phyloP scores from a whole-genome alignment of 495 filamentous ascomycete genomes.

The Annulohypoxylon bovei region DNA sequence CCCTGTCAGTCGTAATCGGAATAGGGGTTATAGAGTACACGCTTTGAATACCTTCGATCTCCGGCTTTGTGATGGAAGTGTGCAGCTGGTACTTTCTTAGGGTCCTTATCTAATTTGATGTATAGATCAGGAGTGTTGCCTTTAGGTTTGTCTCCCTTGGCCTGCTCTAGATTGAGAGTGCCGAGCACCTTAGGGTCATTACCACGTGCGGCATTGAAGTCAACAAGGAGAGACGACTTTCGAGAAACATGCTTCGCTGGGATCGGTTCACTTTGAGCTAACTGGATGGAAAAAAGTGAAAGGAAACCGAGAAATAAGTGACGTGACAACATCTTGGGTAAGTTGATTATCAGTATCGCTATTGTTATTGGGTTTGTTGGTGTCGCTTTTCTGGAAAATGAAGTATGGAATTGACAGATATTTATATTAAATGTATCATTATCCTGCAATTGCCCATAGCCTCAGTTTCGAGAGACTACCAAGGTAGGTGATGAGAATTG shows the following conservation, averaged over 20 bases:
- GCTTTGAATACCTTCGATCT: slow-evolving; percentile 15
- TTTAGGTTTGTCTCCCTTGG: slow-evolving; percentile 24
- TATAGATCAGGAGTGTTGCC: slow-evolving; percentile 21
- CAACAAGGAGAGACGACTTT: slow-evolving; percentile 16
- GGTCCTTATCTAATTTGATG: slow-evolving; percentile 28
- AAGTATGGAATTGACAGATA: not conserved
- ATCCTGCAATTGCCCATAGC: too few species aligned
- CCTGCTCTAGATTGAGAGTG: slow-evolving; percentile 30
- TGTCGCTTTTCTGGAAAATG: not conserved
- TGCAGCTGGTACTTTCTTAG: slow-evolving; percentile 14
- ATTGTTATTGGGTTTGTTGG: not conserved
- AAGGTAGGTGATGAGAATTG: too few species aligned
- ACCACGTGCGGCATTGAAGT: slow-evolving; percentile 26
- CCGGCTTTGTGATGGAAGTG: slow-evolving; percentile 32
- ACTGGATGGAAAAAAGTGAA: not conserved
- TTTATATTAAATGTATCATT: slow-evolving; percentile 1
- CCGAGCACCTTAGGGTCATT: slow-evolving; percentile 35
- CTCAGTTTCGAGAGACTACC: too few species aligned
- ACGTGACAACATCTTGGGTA: slow-evolving; percentile 5
- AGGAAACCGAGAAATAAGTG: slow-evolving; percentile 12
- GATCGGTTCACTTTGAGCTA: slow-evolving; percentile 21
- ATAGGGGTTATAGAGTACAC: too few species aligned
- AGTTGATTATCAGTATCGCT: not conserved
- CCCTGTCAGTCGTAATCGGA: not conserved
- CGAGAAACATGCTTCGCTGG: not conserved